Percentiles rank a stretch among this genome's conserved stretches.
phyloP scores from a whole-genome alignment of 2,329 filamentous ascomycete genomes.

The Aspergillus jensenii region DNA sequence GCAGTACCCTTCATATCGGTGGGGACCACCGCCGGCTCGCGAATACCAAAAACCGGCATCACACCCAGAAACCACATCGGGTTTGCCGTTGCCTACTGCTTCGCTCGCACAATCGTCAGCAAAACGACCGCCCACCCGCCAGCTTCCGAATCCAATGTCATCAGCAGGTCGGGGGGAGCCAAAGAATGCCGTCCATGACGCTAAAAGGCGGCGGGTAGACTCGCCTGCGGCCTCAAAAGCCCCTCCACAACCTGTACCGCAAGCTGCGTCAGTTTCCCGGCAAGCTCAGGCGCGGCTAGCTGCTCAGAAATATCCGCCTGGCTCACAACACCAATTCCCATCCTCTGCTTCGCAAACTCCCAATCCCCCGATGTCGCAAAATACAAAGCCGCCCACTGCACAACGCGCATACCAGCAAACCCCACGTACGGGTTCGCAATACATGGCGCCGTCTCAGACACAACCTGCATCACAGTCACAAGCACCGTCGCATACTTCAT shows the following conservation, averaged over 20 bases:
- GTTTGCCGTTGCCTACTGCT: background rate
- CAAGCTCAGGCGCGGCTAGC: background rate
- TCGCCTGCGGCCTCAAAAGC: background rate
- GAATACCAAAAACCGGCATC: background rate
- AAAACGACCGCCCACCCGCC: background rate
- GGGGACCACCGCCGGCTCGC: background rate
- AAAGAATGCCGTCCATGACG: conserved; percentile 1
- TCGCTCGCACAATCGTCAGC: background rate
- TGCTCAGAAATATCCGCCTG: background rate
- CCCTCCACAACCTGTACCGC: background rate
- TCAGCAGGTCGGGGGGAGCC: background rate
- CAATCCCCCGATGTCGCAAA: background rate
- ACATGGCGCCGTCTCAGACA: background rate
- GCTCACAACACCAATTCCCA: background rate
- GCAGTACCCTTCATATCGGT: conserved; percentile 1
- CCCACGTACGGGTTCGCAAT: background rate
- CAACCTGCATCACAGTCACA: background rate
- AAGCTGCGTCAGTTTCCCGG: background rate
- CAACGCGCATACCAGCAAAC: background rate
- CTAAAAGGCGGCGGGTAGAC: conserved; percentile 18
- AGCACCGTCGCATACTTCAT: background rate
- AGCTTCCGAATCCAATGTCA: background rate
- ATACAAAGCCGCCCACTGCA: background rate
- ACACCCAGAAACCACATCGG: background rate
- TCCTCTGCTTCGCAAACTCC: background rate